Conservation (phyloP, 169 alveolate genomes). For the Eimeria brunetti region DNA sequence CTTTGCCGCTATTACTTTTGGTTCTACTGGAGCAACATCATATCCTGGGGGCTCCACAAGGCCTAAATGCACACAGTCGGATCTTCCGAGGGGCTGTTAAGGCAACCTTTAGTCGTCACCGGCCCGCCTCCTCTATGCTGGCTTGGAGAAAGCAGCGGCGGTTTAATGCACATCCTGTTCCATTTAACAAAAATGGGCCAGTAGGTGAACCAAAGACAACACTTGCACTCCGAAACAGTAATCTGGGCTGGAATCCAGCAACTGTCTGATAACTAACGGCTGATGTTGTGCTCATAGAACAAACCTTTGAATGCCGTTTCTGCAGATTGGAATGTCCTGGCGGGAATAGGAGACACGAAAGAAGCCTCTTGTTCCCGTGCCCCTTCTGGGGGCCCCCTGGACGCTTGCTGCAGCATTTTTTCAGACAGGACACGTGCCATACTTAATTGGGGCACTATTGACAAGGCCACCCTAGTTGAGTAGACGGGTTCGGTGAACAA, state of each 20-base stretch:
- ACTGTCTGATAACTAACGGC: background rate
- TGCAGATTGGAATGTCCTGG: constrained; percentile 35
- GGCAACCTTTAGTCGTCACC: background rate
- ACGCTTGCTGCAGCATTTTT: constrained; percentile 46
- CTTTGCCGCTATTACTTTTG: constrained; percentile 94
- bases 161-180: background rate
- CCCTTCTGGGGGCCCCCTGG: constrained; percentile 56
- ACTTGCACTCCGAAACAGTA: background rate
- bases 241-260: background rate
- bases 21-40: constrained; percentile 80
- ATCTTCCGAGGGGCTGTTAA: background rate
- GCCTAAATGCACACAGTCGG: background rate
- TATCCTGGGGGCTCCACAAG: constrained; percentile 9
- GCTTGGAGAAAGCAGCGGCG: background rate
- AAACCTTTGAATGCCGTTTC: constrained; percentile 40
- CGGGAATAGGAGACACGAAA: constrained; percentile 27
- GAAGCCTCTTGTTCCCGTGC: constrained; percentile 46
- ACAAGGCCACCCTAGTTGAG: background rate
- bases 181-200: background rate
- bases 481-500: background rate
- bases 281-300: background rate
- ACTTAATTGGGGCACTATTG: background rate
- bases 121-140: background rate
- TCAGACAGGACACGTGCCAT: background rate
- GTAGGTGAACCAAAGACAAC: background rate